phyloP scores from a whole-genome alignment of 257 asterid genomes.

The Nicotiana sylvestris region DNA sequence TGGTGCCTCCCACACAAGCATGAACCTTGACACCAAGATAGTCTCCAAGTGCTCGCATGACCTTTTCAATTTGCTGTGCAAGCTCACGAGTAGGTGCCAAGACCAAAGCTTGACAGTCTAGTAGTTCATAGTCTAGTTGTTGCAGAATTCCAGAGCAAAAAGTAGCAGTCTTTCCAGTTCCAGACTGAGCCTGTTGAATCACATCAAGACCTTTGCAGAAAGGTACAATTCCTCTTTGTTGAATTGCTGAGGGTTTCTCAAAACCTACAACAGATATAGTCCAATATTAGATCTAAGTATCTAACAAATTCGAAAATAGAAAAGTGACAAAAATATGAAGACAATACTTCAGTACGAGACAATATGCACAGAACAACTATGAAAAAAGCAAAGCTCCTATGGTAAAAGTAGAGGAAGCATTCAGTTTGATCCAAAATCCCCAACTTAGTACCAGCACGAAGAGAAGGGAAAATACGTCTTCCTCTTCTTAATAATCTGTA shows the following conservation, averaged over 20 bases:
- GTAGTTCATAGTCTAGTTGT: slow-evolving; percentile 17
- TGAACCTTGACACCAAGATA: slow-evolving; percentile 21
- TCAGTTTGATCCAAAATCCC: neutral
- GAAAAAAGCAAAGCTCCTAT: neutral
- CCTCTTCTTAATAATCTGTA: neutral
- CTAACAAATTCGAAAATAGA: neutral
- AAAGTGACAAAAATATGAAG: neutral
- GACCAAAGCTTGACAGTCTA: slow-evolving; percentile 22
- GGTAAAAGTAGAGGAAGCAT: neutral
- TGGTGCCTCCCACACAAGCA: slow-evolving; percentile 26
- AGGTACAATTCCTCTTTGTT: slow-evolving; percentile 25
- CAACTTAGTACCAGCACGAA: neutral
- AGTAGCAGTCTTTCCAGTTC: slow-evolving; percentile 26
- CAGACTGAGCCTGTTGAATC: slow-evolving; percentile 24
- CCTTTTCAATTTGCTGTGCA: slow-evolving; percentile 24
- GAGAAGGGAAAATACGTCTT: neutral
- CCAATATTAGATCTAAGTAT: neutral
- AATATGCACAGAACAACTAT: neutral
- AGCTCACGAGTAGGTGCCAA: slow-evolving; percentile 29
- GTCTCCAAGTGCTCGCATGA: slow-evolving; percentile 23
- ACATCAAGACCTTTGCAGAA: slow-evolving; percentile 23
- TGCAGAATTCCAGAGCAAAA: slow-evolving; percentile 25
- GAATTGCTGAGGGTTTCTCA: slow-evolving; percentile 26
- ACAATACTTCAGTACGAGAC: neutral
- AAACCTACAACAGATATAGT: slow-evolving; percentile 10